These are phyloP conservation scores for Russula brevipes DNA, from an alignment of 768 basidiomycete species.

Conservation along the genomic window DNA sequence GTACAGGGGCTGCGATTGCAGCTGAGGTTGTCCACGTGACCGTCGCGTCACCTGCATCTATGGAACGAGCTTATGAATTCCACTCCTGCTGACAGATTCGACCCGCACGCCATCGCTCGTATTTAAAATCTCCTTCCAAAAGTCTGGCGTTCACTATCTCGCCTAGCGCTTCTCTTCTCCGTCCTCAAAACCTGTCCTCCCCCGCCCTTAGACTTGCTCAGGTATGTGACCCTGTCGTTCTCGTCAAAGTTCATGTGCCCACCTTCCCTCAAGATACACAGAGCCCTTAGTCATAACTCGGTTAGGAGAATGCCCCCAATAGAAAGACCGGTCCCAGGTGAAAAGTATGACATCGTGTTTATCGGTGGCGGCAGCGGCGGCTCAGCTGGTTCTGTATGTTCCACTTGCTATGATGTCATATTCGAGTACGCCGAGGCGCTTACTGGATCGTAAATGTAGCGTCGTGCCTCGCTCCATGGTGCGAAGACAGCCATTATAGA, in stretches of 20 bases:
- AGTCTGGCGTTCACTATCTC: constrained; percentile 13
- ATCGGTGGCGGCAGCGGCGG: constrained; percentile 95
- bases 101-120: too few species aligned
- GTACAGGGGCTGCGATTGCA: too few species aligned
- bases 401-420: background rate
- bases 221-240: background rate
- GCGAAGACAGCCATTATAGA: constrained; percentile 93
- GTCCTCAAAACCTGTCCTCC: constrained; percentile 8
- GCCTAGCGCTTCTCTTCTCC: background rate
- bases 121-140: background rate
- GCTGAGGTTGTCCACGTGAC: too few species aligned
- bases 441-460: constrained; percentile 40
- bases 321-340: constrained; percentile 49
- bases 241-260: background rate
- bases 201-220: constrained; percentile 15
- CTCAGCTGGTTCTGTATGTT: constrained; percentile 73
- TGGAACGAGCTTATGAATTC: too few species aligned
- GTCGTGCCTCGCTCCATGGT: constrained; percentile 87
- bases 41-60: too few species aligned
- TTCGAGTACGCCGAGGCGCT: background rate
- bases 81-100: too few species aligned
- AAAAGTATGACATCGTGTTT: constrained; percentile 79
- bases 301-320: constrained; percentile 65
- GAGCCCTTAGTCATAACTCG: constrained; percentile 40
- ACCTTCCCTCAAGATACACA: constrained; percentile 37